Percentiles rank a stretch among this genome's conserved stretches.
Conservation (phyloP, 2,329 filamentous ascomycete species). For the Chaetomium sp. region DNA sequence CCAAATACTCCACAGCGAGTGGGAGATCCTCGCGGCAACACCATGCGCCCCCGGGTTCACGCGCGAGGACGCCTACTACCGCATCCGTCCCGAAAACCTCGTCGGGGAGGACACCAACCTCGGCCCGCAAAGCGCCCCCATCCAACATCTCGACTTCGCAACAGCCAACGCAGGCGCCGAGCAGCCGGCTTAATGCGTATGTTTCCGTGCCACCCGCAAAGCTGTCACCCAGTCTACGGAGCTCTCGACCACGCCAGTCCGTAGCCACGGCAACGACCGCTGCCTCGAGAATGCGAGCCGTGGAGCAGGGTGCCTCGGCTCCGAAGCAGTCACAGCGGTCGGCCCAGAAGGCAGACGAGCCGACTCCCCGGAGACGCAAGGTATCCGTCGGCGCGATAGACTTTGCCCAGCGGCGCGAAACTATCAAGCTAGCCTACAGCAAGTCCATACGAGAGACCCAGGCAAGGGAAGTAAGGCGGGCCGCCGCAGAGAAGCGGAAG, state of each 20-base stretch:
- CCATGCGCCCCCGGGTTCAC: slow-evolving; percentile 26
- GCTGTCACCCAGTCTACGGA: slow-evolving; percentile 71
- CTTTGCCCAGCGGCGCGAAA: slow-evolving; percentile 73
- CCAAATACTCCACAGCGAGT: slow-evolving; percentile 37
- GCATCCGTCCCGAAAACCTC: slow-evolving; percentile 33
- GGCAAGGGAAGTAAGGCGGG: slow-evolving; percentile 48
- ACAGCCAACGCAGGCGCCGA: slow-evolving; percentile 28
- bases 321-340: slow-evolving; percentile 29
- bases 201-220: slow-evolving; percentile 65
- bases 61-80: slow-evolving; percentile 36
- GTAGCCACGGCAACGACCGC: slow-evolving; percentile 69
- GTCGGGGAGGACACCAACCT: slow-evolving; percentile 31
- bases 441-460: slow-evolving; percentile 73
- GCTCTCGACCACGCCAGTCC: slow-evolving; percentile 72
- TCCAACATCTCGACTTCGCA: slow-evolving; percentile 35
- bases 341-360: slow-evolving; percentile 33
- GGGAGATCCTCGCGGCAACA: slow-evolving; percentile 34
- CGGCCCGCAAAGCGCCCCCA: slow-evolving; percentile 35
- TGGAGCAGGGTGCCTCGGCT: slow-evolving; percentile 50
- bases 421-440: slow-evolving; percentile 78
- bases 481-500: slow-evolving; percentile 47
- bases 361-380: slow-evolving; percentile 41
- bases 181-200: slow-evolving; percentile 63
- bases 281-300: slow-evolving; percentile 59
- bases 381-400: slow-evolving; percentile 68